A percentile compares a stretch with the other conserved stretches of the same genome.
These are phyloP conservation scores for Martensiomyces pterosporus DNA, from an alignment of 192 early-diverging fungal genomes.

Conservation along the genomic window DNA sequence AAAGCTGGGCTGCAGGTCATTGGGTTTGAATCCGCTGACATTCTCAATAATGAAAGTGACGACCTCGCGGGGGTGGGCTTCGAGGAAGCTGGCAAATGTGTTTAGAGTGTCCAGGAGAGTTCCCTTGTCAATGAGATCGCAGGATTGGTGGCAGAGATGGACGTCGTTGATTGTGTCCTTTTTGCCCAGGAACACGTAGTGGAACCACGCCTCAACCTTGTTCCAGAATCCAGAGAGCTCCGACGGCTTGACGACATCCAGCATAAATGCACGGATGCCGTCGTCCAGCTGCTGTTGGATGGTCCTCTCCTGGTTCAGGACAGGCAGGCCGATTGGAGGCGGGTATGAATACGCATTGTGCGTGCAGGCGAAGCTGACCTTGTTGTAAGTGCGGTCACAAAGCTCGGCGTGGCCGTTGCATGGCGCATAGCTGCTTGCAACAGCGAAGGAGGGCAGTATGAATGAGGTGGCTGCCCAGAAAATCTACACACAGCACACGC, in stretches of 20 bases:
- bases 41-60: constrained; percentile 77
- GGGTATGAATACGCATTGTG: constrained; percentile 68
- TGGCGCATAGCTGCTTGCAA: too few relatives aligned
- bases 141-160: constrained; percentile 68
- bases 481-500: too few relatives aligned
- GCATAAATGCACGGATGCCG: constrained; percentile 72
- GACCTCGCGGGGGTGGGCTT: constrained; percentile 66
- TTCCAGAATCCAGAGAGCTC: not conserved
- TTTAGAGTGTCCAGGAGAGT: constrained; percentile 51
- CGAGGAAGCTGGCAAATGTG: constrained; percentile 56
- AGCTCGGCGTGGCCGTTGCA: constrained; percentile 68
- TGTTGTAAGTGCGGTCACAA: constrained; percentile 60
- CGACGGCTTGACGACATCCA: constrained; percentile 50
- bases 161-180: constrained; percentile 22
- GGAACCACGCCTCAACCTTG: not conserved
- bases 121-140: constrained; percentile 62
- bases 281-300: constrained; percentile 65
- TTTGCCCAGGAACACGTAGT: not conserved
- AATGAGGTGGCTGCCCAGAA: too few relatives aligned
- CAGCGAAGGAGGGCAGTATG: too few relatives aligned
- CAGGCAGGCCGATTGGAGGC: constrained; percentile 27
- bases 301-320: constrained; percentile 61
- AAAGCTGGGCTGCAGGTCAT: constrained; percentile 55
- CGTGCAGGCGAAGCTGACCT: constrained; percentile 63
- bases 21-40: constrained; percentile 43